phyloP scores from a whole-genome alignment of 2,329 filamentous ascomycete genomes.

The Corinectria fuckeliana region DNA sequence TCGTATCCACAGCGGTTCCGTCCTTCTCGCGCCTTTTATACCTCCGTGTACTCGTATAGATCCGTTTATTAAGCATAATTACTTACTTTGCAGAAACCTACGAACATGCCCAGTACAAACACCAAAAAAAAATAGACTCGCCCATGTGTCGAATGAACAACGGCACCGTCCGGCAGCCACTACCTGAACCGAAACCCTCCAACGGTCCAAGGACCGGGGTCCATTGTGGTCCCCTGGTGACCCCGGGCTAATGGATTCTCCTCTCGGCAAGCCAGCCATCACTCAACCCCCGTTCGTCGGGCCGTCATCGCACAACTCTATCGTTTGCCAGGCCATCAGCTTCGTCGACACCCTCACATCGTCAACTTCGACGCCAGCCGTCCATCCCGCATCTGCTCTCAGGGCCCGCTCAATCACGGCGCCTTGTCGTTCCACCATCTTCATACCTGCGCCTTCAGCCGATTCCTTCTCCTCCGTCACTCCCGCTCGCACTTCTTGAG shows the following conservation, averaged over 20 bases:
- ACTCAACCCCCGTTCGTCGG: conserved; percentile 31
- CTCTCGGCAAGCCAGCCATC: conserved; percentile 10
- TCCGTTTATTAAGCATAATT: no score
- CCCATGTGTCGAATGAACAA: neutral
- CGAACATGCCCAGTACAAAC: neutral
- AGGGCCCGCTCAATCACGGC: neutral
- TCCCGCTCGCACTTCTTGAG: neutral
- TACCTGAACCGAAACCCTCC: conserved; percentile 14
- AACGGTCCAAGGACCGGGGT: conserved; percentile 10
- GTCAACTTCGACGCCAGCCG: neutral
- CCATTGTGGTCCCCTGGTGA: conserved; percentile 4
- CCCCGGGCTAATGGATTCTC: conserved; percentile 8
- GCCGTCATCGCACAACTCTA: conserved; percentile 29
- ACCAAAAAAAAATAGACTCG: neutral
- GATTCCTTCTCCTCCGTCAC: neutral
- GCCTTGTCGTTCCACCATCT: conserved; percentile 11
- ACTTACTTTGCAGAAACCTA: conserved; percentile 3
- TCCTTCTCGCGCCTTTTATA: neutral
- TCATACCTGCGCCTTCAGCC: neutral
- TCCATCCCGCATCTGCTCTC: conserved; percentile 5
- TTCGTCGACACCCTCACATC: neutral
- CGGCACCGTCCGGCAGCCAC: neutral
- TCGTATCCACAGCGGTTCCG: neutral
- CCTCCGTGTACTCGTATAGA: no score
- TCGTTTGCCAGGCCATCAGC: conserved; percentile 8